Conservation (phyloP, 192 early-diverging fungal species). For the Anaeromyces robustus region DNA sequence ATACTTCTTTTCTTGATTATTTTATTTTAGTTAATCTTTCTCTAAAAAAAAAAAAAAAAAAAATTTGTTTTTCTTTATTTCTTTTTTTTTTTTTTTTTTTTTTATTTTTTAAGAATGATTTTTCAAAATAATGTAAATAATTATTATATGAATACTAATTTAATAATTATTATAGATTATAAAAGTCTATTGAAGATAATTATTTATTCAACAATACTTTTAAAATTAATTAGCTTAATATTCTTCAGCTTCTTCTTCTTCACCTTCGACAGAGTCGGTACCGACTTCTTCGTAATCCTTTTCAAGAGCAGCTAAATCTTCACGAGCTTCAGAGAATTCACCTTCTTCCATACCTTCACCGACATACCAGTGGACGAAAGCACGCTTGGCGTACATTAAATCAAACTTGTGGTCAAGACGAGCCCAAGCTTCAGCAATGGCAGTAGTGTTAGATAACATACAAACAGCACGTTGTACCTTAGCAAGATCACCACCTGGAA, state of each 20-base stretch:
- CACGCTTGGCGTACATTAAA: conserved; percentile 85
- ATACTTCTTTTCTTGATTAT: too few species aligned
- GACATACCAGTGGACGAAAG: conserved; percentile 99
- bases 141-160: neutral
- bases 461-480: conserved; percentile 92
- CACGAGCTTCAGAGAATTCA: conserved; percentile 99
- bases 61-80: too few species aligned
- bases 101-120: too few species aligned
- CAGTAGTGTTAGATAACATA: conserved; percentile 99
- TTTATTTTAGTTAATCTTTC: too few species aligned
- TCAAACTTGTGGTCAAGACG: conserved; percentile 14
- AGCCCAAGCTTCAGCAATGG: conserved; percentile 21
- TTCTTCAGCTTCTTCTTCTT: conserved; percentile 46
- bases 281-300: conserved; percentile 99
- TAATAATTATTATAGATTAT: neutral
- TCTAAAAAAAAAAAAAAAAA: too few species aligned
- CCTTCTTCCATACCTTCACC: conserved; percentile 99
- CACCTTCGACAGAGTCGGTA: conserved; percentile 78
- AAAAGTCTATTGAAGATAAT: neutral
- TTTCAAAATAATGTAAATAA: too few species aligned
- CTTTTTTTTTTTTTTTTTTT: too few species aligned
- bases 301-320: conserved; percentile 98
- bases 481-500: conserved; percentile 86
- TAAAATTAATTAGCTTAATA: conserved; percentile 18
- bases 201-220: neutral